Percentiles rank a stretch among this genome's conserved stretches.
These are phyloP conservation scores for Aspergillus sp. DNA, from an alignment of 2,329 filamentous ascomycete species.

Conservation along the genomic window DNA sequence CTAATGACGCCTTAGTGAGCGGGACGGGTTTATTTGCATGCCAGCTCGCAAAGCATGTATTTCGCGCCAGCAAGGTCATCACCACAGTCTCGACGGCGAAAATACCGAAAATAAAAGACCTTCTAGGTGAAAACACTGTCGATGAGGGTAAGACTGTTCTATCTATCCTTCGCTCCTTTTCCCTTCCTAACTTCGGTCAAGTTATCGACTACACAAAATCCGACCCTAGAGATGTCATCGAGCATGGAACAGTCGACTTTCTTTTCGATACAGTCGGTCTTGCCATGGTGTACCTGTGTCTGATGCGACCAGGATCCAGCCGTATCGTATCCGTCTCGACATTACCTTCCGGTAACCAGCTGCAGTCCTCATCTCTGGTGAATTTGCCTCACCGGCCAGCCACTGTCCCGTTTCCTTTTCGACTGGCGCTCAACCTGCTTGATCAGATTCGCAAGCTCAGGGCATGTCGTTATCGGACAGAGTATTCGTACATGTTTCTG, in stretches of 20 bases:
- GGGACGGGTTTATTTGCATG: slow-evolving; percentile 39
- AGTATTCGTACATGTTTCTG: slow-evolving; percentile 39
- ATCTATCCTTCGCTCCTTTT: too few species aligned
- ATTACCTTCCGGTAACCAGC: slow-evolving; percentile 25
- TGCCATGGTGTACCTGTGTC: slow-evolving; percentile 35
- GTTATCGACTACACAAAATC: slow-evolving; percentile 44
- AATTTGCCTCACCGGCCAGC: slow-evolving; percentile 14
- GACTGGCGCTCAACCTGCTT: slow-evolving; percentile 20
- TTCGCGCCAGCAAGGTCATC: slow-evolving; percentile 40
- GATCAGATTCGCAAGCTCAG: slow-evolving; percentile 34
- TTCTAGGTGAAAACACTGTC: slow-evolving; percentile 36
- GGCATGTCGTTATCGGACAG: slow-evolving; percentile 37
- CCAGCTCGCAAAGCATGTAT: slow-evolving; percentile 45
- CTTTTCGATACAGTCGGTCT: slow-evolving; percentile 41
- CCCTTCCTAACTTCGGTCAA: slow-evolving; percentile 7
- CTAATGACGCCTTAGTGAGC: slow-evolving; percentile 25
- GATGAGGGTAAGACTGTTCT: slow-evolving; percentile 29
- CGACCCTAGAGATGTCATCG: slow-evolving; percentile 30
- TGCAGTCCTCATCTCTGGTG: slow-evolving; percentile 25
- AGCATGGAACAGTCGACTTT: slow-evolving; percentile 40
- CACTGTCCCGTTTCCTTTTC: slow-evolving; percentile 16
- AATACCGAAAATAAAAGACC: slow-evolving; percentile 35
- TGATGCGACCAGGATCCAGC: slow-evolving; percentile 29
- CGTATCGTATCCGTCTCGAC: slow-evolving; percentile 30
- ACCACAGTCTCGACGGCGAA: slow-evolving; percentile 47